Conservation (phyloP, 768 basidiomycete genomes). For the Fomitopsis serialis region DNA sequence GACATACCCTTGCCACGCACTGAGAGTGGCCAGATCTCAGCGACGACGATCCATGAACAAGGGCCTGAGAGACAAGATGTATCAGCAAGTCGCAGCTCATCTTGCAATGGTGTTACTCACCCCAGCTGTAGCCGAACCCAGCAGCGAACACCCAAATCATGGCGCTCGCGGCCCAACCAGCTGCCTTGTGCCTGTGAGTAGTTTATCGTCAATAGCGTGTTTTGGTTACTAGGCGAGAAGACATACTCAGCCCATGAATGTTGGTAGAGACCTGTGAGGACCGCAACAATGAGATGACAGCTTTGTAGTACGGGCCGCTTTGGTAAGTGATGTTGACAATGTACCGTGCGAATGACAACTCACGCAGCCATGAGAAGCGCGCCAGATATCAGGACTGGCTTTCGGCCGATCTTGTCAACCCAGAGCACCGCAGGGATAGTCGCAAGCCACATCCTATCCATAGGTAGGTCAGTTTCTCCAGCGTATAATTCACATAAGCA, state of each 20-base stretch:
- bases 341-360: constrained; percentile 10
- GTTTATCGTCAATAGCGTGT: too few species aligned
- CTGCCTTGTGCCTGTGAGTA: constrained; percentile 32
- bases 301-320: constrained; percentile 22
- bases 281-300: constrained; percentile 67
- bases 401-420: constrained; percentile 71
- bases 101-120: constrained; percentile 12
- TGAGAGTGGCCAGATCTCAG: constrained; percentile 70
- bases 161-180: constrained; percentile 68
- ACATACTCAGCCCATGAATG: constrained; percentile 39
- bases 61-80: constrained; percentile 35
- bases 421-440: constrained; percentile 82
- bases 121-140: constrained; percentile 75
- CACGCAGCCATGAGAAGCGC: constrained; percentile 68
- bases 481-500: neutral
- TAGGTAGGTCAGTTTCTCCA: neutral
- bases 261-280: constrained; percentile 55
- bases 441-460: constrained; percentile 59
- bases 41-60: constrained; percentile 72
- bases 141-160: constrained; percentile 75
- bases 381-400: constrained; percentile 68
- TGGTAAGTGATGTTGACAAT: neutral
- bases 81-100: neutral
- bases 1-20: constrained; percentile 73
- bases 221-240: neutral